Evolutionary conservation across 2,329 filamentous ascomycete genomes (phyloP), one percentile per base, ranked within the genome.

Genomic region (Torrubiellomyces zombiae): DNA sequence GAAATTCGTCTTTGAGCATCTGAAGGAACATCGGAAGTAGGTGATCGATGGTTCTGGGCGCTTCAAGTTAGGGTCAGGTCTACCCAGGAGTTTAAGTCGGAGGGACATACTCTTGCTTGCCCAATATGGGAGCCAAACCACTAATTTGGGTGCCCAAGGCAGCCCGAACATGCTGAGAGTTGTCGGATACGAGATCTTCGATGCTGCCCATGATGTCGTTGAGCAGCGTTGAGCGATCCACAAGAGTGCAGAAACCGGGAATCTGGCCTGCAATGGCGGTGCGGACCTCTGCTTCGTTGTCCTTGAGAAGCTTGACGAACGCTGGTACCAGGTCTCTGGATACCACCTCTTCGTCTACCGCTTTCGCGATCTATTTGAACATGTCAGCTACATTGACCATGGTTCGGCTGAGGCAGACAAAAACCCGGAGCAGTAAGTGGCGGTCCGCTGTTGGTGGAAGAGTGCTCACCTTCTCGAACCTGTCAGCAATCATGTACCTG

Each of bases 1-100:
- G 89, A 53, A 94, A 95, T 47, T 98, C 89, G 44, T 98, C 89
- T 66, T 95, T 98, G 42, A 98, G 74, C 89, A 98, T 98, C 51
- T 92, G 81, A 27, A 98, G 66, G 55, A 98, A 95, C 86, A 98
- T 98, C 27, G 89, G 89, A 21, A 98, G 69, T 21, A 98, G 72
- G 50, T 98, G 89, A 39, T 89, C 77, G 38, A 93, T 95, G 16
- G 89, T 98, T 54, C 81, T 89, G 37, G 1, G n/a, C 3, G 18
- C 3, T 6, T 9, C 12, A 16, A 29, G 20, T 28, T 22, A 30
- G 25, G 20, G 6, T 18, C 14, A 18, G 8, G 2, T 10, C 14
- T 7, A 11, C 18, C 2, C n/a, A 4, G 16, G 14, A 7, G 9
- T 13, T 3, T 6, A 3, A 14, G 13, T 5, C 10, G 14, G 7